Evolutionary conservation across 345 rosid species (phyloP).

Genomic region (Salix suchowensis): DNA sequence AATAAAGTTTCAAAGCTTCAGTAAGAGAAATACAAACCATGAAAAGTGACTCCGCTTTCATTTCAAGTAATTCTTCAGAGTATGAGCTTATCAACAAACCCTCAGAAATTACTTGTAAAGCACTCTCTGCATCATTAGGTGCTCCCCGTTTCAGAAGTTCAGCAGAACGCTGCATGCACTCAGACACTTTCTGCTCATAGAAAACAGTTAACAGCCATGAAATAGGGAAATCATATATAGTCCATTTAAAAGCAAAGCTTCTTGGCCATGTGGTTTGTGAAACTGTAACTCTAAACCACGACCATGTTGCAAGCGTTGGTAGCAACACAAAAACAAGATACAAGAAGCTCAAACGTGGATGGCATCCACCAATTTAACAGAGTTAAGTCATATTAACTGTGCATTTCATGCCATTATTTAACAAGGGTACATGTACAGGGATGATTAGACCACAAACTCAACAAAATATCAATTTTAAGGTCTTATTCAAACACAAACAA

Average conservation of each 20-base stretch:
- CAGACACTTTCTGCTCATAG: slow-evolving; percentile 68
- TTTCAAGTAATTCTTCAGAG: slow-evolving; percentile 73
- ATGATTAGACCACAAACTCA: neutral
- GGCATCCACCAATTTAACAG: neutral
- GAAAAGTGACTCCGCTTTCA: slow-evolving; percentile 79
- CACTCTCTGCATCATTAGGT: slow-evolving; percentile 46
- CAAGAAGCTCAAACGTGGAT: neutral
- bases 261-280: neutral
- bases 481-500: neutral
- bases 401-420: neutral
- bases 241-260: neutral
- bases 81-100: slow-evolving; percentile 54
- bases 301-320: neutral
- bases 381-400: neutral
- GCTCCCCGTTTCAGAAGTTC: slow-evolving; percentile 46
- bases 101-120: slow-evolving; percentile 64
- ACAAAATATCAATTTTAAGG: neutral
- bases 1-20: neutral
- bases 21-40: slow-evolving; percentile 43
- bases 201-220: slow-evolving; percentile 17
- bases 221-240: slow-evolving; percentile 1
- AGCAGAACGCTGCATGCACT: slow-evolving; percentile 51
- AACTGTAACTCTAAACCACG: neutral
- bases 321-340: neutral
- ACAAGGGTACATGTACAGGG: neutral